Percentiles rank a stretch among this genome's conserved stretches.
Evolutionary conservation across 2,329 filamentous ascomycete species (phyloP).

Genomic region (Colletotrichum lindemuthianum): DNA sequence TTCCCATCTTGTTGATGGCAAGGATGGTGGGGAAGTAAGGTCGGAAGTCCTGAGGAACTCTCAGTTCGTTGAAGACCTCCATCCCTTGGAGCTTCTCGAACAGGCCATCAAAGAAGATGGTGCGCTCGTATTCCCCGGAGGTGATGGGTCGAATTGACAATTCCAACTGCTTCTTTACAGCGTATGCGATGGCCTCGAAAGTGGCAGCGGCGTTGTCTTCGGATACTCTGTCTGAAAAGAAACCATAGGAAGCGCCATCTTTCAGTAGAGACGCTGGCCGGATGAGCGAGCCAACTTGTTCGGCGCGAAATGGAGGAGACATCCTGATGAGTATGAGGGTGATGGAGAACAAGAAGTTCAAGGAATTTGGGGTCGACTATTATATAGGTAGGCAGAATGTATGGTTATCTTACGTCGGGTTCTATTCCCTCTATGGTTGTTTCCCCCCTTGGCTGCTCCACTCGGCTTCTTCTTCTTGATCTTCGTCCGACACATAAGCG

Average conservation of each 20-base stretch:
- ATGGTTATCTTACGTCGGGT: too few species aligned
- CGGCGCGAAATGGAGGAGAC: constrained; percentile 71
- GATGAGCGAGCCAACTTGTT: constrained; percentile 78
- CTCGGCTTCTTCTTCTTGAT: neutral
- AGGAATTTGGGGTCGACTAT: too few species aligned
- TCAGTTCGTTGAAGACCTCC: constrained; percentile 10
- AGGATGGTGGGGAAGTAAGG: constrained; percentile 12
- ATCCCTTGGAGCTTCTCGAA: constrained; percentile 53
- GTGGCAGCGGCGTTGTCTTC: constrained; percentile 58
- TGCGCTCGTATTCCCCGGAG: constrained; percentile 73
- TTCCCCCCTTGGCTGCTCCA: neutral
- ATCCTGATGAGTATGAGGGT: neutral
- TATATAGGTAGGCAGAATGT: neutral
- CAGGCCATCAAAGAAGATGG: constrained; percentile 60
- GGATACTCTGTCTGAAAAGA: constrained; percentile 43
- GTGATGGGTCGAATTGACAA: constrained; percentile 72
- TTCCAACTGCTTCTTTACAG: constrained; percentile 72
- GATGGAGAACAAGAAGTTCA: neutral
- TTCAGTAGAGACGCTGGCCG: constrained; percentile 71
- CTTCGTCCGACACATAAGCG: too few species aligned
- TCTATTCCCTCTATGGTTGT: too few species aligned
- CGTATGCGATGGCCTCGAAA: constrained; percentile 69
- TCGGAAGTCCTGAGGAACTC: constrained; percentile 24
- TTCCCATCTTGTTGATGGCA: constrained; percentile 10
- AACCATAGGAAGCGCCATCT: neutral